A percentile compares a stretch with the other conserved stretches of the same genome.
These are phyloP conservation scores for Aegilops tauschii DNA, from an alignment of 176 grass and related monocot species.

Conservation along the genomic window DNA sequence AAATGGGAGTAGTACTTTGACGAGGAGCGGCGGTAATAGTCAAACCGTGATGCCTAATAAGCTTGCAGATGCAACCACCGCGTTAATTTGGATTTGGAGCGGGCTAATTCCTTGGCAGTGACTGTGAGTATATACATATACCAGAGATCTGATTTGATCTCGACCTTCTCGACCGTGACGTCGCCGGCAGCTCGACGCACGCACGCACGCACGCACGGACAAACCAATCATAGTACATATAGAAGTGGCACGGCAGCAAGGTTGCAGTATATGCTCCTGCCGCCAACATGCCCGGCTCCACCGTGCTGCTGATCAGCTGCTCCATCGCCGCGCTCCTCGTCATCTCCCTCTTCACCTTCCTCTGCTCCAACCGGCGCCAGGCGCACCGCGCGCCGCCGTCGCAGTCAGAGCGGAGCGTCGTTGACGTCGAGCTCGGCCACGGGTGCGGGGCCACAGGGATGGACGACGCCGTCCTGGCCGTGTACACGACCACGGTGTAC, in stretches of 20 bases:
- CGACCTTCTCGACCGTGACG: no score
- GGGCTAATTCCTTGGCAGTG: no score
- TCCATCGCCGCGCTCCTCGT: neutral
- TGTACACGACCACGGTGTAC: constrained; percentile 31
- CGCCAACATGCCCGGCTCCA: neutral
- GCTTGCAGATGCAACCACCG: neutral
- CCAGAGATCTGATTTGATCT: neutral
- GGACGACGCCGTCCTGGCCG: constrained; percentile 29
- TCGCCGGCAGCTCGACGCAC: no score
- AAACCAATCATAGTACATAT: neutral
- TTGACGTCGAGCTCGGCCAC: constrained; percentile 1
- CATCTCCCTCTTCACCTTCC: neutral
- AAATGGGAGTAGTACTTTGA: no score
- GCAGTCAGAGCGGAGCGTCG: neutral
- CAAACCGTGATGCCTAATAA: no score
- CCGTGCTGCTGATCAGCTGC: neutral
- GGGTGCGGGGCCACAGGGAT: neutral
- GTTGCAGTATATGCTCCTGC: no score
- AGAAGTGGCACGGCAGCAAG: neutral
- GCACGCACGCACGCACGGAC: no score
- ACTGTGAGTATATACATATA: neutral
- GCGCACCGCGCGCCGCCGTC: neutral
- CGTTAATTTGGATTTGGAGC: no score
- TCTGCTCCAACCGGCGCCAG: neutral
- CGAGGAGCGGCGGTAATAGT: no score